Base-by-base conservation (phyloP, 2,329 filamentous ascomycete genomes). In the Sclerotinia minor region DNA sequence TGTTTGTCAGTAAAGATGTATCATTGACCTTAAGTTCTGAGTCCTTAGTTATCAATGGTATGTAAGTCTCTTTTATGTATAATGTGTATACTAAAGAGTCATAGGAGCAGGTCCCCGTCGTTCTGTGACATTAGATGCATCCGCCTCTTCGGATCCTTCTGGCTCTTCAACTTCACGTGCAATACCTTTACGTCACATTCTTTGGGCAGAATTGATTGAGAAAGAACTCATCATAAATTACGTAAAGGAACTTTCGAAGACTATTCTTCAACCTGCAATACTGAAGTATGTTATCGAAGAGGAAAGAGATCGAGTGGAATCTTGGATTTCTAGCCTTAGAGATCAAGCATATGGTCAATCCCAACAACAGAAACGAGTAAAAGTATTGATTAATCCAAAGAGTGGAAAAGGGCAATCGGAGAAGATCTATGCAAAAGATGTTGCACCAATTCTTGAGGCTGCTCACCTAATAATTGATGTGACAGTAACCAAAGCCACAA, bases 351-450 rank as follows among this genome's bases (percentile, higher is more conserved):
- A 96, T 80, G 88, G 80, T 65, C 80, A 81, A 3, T 84, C 89
- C 2, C 86, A 89, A 73, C 84, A 83, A 60, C 84, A 83, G 68
- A 94, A 92, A 78, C 87, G 91, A 60, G 88, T 94, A 70, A 96
- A 94, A 77, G 88, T 97, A 19, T 81, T 97, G 50, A 83, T 98
- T 70, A 97, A 97, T 77, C 94, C 94, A 0, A 90, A 92, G 74
- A 92, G 94, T 13, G 94, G 94, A 0, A 89, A 92, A 44, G 94
- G 94, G 9, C 79, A 81, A 44, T 93, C 92, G 0, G 79, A 85
- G 69, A 89, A 86, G 74, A 83, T 88, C 68, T 97, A 92, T 85
- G 82, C 87, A 67, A 84, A 83, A 61, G 83, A 93, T 69, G 90
- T 93, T 59, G 87, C 89, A 73, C 92, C 94, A 6, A 84, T 98